A percentile compares a stretch with the other conserved stretches of the same genome.
These are phyloP conservation scores for Hyaloperonospora brassicae DNA, from an alignment of 352 stramenopile genomes.

Conservation along the genomic window DNA sequence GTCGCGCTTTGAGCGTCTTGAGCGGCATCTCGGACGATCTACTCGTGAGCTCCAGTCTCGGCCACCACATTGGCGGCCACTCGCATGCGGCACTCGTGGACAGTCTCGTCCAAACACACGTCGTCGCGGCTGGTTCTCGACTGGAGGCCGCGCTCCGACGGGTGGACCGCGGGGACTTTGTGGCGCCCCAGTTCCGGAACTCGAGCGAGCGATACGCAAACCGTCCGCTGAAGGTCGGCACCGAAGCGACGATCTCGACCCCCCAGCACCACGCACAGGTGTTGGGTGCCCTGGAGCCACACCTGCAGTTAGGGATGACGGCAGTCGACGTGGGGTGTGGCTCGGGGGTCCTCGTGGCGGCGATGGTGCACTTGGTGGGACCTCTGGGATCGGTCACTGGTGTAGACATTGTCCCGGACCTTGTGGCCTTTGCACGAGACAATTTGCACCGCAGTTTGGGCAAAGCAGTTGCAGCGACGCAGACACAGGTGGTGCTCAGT, in stretches of 20 bases:
- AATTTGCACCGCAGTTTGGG: conserved; percentile 53
- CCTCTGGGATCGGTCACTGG: conserved; percentile 44
- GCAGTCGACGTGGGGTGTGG: conserved; percentile 73
- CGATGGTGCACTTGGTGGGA: conserved; percentile 70
- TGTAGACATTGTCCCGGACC: conserved; percentile 71
- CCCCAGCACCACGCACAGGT: conserved; percentile 82
- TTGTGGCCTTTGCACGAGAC: conserved; percentile 54
- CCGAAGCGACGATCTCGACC: conserved; percentile 78
- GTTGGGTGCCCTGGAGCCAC: conserved; percentile 49
- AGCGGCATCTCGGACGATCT: conserved; percentile 72
- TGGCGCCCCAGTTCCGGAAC: conserved; percentile 24
- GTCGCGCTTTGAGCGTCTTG: conserved; percentile 50
- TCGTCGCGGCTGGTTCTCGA: conserved; percentile 43
- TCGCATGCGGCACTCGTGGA: conserved; percentile 62
- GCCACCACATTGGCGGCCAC: conserved; percentile 68
- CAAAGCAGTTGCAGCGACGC: conserved; percentile 24
- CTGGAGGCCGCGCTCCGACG: conserved; percentile 53
- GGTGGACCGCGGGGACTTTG: conserved; percentile 63
- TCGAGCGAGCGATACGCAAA: conserved; percentile 55
- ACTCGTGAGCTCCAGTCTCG: conserved; percentile 76
- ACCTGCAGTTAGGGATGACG: conserved; percentile 51
- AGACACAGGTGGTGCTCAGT: conserved; percentile 42
- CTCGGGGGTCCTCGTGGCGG: conserved; percentile 70
- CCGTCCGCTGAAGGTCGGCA: conserved; percentile 65
- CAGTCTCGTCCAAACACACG: conserved; percentile 69